Conservation (phyloP, 352 stramenopile species). For the Pythium brachiatum region DNA sequence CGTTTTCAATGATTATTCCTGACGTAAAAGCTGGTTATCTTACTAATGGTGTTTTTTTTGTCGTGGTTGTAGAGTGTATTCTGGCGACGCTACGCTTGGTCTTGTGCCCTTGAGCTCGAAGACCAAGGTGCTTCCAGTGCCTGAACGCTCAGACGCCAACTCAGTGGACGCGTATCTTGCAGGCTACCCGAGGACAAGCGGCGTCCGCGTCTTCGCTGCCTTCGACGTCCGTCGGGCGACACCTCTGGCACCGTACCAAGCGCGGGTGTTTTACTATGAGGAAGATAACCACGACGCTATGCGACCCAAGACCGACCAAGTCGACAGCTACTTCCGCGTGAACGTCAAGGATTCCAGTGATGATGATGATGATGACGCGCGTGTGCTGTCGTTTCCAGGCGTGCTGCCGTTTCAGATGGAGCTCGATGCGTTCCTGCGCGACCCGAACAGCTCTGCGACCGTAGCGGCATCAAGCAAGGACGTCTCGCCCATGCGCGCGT, state of each 20-base stretch:
- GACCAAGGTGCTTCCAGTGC: constrained; percentile 46
- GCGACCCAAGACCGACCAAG: constrained; percentile 24
- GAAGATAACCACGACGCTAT: constrained; percentile 16
- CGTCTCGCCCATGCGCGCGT: constrained; percentile 21
- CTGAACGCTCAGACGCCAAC: background rate
- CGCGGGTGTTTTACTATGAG: constrained; percentile 22
- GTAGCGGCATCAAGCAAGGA: background rate
- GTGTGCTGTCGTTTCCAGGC: constrained; percentile 35
- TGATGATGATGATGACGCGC: constrained; percentile 5
- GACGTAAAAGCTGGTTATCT: no score
- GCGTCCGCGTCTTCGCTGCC: constrained; percentile 40
- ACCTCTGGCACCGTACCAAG: constrained; percentile 7
- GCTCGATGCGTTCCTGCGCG: constrained; percentile 46
- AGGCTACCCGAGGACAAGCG: constrained; percentile 35
- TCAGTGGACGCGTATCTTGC: constrained; percentile 36
- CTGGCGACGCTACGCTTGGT: constrained; percentile 37
- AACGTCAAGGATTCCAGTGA: constrained; percentile 7
- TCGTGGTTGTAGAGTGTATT: constrained; percentile 41
- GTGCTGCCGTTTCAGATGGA: constrained; percentile 58
- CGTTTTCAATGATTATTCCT: no score
- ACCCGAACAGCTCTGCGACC: background rate
- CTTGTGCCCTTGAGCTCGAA: constrained; percentile 35
- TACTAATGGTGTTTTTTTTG: constrained; percentile 5
- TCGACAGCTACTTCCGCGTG: constrained; percentile 40
- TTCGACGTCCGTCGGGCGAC: constrained; percentile 44